Percentiles rank a stretch among this genome's conserved stretches.
Conservation (phyloP, 768 basidiomycete species). For the Rhizopogon vulgaris region DNA sequence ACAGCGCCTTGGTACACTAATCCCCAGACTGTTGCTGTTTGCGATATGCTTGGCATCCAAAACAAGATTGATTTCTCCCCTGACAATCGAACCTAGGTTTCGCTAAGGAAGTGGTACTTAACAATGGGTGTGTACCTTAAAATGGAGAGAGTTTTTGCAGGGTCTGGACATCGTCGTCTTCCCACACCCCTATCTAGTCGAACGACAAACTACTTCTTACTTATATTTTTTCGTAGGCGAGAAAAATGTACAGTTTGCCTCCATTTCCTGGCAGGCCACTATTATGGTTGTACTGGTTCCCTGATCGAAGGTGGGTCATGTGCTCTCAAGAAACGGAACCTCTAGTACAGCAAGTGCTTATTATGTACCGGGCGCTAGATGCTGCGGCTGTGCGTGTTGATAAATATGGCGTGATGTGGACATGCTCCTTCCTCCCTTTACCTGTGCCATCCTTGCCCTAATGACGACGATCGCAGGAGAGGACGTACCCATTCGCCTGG, state of each 20-base stretch:
- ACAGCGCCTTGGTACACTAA: slow-evolving; percentile 79
- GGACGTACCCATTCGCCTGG: background rate
- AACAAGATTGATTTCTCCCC: slow-evolving; percentile 53
- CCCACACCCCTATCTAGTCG: too few species aligned
- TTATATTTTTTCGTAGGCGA: too few species aligned
- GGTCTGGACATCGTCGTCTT: background rate
- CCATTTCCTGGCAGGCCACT: background rate
- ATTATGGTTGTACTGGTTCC: background rate
- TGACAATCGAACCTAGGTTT: background rate
- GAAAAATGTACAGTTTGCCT: too few species aligned
- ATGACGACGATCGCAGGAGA: background rate
- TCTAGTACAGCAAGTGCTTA: background rate
- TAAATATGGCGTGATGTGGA: too few species aligned
- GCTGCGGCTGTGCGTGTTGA: too few species aligned
- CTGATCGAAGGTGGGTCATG: background rate
- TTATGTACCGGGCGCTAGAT: too few species aligned
- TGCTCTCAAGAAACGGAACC: background rate
- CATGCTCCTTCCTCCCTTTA: too few species aligned
- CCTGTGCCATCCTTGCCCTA: too few species aligned
- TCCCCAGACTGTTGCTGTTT: slow-evolving; percentile 86
- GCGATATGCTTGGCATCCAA: slow-evolving; percentile 67
- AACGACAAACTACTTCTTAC: too few species aligned
- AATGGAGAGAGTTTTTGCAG: too few species aligned
- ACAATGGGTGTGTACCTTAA: too few species aligned
- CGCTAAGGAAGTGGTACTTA: too few species aligned